phyloP scores from a whole-genome alignment of 495 filamentous ascomycete species.

The Haplographium delicatum region DNA sequence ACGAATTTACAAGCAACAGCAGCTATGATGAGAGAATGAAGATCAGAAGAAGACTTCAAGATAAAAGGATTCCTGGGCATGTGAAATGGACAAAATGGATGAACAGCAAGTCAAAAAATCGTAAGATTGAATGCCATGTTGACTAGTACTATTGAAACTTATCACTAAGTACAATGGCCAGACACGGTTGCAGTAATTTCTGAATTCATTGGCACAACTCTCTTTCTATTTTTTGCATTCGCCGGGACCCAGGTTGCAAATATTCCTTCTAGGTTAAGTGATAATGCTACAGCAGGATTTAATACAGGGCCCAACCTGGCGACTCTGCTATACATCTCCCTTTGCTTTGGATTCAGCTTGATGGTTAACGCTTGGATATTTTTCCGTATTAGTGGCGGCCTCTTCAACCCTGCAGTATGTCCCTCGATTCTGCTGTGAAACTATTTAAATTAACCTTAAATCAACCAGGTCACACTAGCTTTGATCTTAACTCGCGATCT shows the following conservation, averaged over 20 bases:
- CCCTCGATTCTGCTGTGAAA: slow-evolving; percentile 32
- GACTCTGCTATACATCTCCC: slow-evolving; percentile 58
- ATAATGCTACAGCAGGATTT: neutral
- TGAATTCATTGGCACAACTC: slow-evolving; percentile 10
- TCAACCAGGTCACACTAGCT: slow-evolving; percentile 47
- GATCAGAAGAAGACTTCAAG: neutral
- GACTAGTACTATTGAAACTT: neutral
- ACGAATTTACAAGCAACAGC: too few species aligned
- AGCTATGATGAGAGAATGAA: too few species aligned
- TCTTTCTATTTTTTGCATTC: slow-evolving; percentile 28
- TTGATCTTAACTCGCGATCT: slow-evolving; percentile 51
- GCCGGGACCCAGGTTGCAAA: slow-evolving; percentile 30
- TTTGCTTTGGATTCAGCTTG: slow-evolving; percentile 55
- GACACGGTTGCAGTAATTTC: slow-evolving; percentile 10
- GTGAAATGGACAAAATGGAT: slow-evolving; percentile 10
- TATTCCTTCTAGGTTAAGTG: slow-evolving; percentile 27
- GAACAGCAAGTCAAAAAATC: slow-evolving; percentile 8
- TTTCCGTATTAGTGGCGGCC: slow-evolving; percentile 58
- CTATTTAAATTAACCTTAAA: slow-evolving; percentile 36
- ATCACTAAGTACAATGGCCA: neutral
- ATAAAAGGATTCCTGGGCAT: slow-evolving; percentile 5
- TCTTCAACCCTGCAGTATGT: slow-evolving; percentile 68
- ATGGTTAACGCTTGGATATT: slow-evolving; percentile 61
- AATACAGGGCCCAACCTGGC: slow-evolving; percentile 30
- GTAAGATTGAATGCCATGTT: neutral